phyloP scores from a whole-genome alignment of 192 early-diverging fungal species.

The Blastocladiella britannica region DNA sequence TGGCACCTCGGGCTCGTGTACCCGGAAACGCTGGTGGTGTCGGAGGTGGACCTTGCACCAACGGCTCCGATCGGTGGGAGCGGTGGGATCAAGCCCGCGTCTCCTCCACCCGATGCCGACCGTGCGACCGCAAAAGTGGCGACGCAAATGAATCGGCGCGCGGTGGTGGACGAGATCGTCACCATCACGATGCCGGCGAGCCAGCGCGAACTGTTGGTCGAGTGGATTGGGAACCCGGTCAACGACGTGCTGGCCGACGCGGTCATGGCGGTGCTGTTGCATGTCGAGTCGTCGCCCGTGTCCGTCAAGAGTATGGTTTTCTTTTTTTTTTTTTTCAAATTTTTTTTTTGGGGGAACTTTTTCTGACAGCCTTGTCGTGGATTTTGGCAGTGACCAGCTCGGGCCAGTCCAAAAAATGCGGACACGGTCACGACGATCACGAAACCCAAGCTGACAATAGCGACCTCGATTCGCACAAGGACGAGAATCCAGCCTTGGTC shows the following conservation, averaged over 20 bases:
- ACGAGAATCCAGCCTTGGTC: not conserved
- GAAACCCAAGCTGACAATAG: not conserved
- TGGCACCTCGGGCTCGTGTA: constrained; percentile 92
- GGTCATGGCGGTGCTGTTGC: constrained; percentile 59
- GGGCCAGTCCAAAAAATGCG: not conserved
- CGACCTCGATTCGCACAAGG: not conserved
- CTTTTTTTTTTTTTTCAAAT: not conserved
- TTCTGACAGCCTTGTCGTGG: too few species aligned
- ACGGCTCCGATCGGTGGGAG: too few species aligned
- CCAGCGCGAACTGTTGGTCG: constrained; percentile 45
- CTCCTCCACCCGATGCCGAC: constrained; percentile 7
- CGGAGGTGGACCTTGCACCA: not conserved
- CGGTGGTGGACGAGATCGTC: constrained; percentile 52
- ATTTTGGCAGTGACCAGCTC: not conserved
- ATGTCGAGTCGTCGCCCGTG: constrained; percentile 69
- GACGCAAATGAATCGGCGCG: too few species aligned
- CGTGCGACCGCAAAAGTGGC: not conserved
- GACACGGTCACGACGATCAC: not conserved
- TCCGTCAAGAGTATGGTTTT: constrained; percentile 48
- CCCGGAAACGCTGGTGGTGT: constrained; percentile 3
- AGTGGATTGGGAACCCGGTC: constrained; percentile 77
- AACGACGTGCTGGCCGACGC: constrained; percentile 96
- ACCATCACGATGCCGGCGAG: constrained; percentile 38
- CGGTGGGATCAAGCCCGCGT: too few species aligned
- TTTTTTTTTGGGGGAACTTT: not conserved